Evolutionary conservation across 2,329 filamentous ascomycete genomes (phyloP).

Genomic region (Cordyceps pruinosa): DNA sequence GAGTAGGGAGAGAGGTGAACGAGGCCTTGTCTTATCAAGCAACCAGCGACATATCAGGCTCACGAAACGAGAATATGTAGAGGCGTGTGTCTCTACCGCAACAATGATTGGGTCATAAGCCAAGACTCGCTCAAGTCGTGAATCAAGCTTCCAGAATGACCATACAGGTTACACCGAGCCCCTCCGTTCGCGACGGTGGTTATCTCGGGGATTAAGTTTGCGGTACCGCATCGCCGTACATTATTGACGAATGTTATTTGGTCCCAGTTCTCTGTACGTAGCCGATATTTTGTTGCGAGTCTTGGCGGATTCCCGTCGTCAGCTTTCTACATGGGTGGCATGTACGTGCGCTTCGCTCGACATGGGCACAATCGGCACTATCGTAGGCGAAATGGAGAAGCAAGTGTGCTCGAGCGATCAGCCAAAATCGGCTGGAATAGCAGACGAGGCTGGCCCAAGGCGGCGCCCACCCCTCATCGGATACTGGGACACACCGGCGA

Average conservation of each 20-base stretch:
- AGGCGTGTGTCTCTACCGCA: background rate
- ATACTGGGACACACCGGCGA: background rate
- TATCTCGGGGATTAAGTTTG: too few species aligned
- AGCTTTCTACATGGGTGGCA: too few species aligned
- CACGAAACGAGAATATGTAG: background rate
- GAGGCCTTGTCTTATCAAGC: background rate
- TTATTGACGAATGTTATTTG: background rate
- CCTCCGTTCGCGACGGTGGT: too few species aligned
- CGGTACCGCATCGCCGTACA: too few species aligned
- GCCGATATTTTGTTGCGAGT: background rate
- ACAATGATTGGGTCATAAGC: too few species aligned
- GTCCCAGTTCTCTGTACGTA: background rate
- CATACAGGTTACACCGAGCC: background rate
- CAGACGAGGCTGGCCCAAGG: background rate
- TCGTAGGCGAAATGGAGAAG: background rate
- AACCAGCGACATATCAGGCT: background rate
- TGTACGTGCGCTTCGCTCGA: too few species aligned
- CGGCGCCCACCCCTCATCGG: background rate
- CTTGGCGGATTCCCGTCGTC: background rate
- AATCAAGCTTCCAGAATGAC: background rate
- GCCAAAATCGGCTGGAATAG: background rate
- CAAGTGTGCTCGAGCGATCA: background rate
- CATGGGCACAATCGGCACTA: background rate
- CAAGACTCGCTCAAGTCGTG: too few species aligned
- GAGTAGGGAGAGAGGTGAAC: background rate